Percentiles rank a stretch among this genome's conserved stretches.
These are phyloP conservation scores for Colletotrichum horii DNA, from an alignment of 2,329 filamentous ascomycete species.

Conservation along the genomic window DNA sequence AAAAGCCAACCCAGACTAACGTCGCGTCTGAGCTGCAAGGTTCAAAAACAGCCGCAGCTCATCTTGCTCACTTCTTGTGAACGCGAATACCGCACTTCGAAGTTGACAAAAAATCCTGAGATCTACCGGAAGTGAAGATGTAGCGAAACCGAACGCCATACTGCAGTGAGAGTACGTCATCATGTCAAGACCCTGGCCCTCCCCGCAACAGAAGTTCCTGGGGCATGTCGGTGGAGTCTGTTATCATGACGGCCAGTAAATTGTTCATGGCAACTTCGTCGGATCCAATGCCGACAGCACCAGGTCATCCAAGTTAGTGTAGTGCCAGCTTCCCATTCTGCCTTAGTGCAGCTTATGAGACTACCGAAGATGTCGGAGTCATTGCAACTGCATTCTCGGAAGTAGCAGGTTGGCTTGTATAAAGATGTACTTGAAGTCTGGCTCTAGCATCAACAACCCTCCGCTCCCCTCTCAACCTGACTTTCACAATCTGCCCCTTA, in stretches of 20 bases:
- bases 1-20: neutral
- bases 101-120: neutral
- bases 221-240: neutral
- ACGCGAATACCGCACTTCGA: neutral
- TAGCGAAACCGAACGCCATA: neutral
- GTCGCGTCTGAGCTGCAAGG: neutral
- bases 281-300: neutral
- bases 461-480: neutral
- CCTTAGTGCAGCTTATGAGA: neutral
- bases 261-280: neutral
- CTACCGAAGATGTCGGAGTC: neutral
- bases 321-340: neutral
- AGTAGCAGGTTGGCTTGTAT: neutral
- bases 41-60: neutral
- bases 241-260: neutral
- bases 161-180: neutral
- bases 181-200: neutral
- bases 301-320: neutral
- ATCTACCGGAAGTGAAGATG: neutral
- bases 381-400: neutral
- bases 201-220: slow-evolving; percentile 1
- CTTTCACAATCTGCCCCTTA: neutral
- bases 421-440: neutral
- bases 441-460: neutral
- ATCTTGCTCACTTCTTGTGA: neutral